Evolutionary conservation across 176 grass and related monocot genomes (phyloP).

Genomic region (Carex littledalei): DNA sequence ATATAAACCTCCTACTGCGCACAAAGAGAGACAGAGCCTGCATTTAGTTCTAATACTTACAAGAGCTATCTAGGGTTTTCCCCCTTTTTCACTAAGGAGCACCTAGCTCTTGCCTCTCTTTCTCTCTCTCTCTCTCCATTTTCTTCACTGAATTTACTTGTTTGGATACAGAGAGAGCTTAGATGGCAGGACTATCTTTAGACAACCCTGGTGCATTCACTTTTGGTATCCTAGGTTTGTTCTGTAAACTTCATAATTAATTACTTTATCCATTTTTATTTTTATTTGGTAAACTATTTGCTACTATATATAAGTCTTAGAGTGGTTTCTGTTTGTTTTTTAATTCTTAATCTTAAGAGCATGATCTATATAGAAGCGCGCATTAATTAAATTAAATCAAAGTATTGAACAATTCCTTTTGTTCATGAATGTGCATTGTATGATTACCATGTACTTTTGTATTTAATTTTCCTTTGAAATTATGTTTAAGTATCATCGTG

Average conservation of each 20-base stretch:
- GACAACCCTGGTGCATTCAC: conserved; percentile 55
- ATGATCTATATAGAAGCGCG: neutral
- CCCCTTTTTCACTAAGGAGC: conserved; percentile 10
- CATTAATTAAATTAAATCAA: neutral
- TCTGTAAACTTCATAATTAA: neutral
- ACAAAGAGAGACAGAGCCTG: neutral
- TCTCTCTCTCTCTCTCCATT: neutral
- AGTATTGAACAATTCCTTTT: neutral
- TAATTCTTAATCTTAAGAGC: neutral
- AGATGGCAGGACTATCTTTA: conserved; percentile 44
- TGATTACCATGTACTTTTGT: neutral
- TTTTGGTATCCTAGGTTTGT: conserved; percentile 70
- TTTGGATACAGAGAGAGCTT: conserved; percentile 7
- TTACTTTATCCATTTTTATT: neutral
- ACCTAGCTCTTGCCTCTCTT: conserved; percentile 14
- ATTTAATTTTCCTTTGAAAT: neutral
- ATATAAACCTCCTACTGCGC: conserved; percentile 20
- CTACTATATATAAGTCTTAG: neutral
- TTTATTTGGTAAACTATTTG: neutral
- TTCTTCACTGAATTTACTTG: conserved; percentile 16
- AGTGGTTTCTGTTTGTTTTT: no score
- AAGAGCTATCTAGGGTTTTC: neutral
- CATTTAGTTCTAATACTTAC: conserved; percentile 4
- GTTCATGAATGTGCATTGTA: neutral
- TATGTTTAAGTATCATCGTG: neutral